Evolutionary conservation across 179 eudicot genomes (phyloP).

Genomic region (Beta lomatogona): DNA sequence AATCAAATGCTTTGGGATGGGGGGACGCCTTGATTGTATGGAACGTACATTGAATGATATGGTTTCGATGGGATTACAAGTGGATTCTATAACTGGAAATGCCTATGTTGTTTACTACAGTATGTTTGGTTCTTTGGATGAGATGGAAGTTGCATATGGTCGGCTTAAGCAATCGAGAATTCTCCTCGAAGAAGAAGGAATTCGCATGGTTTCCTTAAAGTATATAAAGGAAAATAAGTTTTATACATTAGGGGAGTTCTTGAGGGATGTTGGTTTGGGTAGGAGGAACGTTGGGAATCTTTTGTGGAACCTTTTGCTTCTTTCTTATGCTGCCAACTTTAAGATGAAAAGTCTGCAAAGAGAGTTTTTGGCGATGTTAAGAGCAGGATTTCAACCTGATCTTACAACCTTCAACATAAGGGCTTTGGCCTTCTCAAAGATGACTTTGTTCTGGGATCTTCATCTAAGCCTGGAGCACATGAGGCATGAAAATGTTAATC

Average conservation of each 20-base stretch:
- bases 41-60: constrained; percentile 62
- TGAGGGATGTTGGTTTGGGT: constrained; percentile 77
- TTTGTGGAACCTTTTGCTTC: constrained; percentile 82
- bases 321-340: constrained; percentile 86
- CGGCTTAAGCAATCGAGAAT: constrained; percentile 66
- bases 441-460: constrained; percentile 90
- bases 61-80: constrained; percentile 59
- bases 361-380: constrained; percentile 76
- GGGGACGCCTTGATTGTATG: constrained; percentile 67
- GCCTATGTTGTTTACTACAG: constrained; percentile 67
- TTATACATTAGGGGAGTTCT: constrained; percentile 65
- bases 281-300: constrained; percentile 83
- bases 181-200: constrained; percentile 68
- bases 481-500: constrained; percentile 65
- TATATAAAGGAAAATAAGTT: constrained; percentile 66
- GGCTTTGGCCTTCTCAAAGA: constrained; percentile 76
- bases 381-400: constrained; percentile 80
- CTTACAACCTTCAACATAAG: constrained; percentile 81
- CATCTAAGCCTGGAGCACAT: constrained; percentile 86
- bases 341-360: constrained; percentile 96
- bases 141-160: constrained; percentile 73
- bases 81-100: constrained; percentile 70
- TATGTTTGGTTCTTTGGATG: constrained; percentile 57
- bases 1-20: constrained; percentile 65
- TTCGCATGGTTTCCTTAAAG: constrained; percentile 57